phyloP scores from a whole-genome alignment of 2,329 filamentous ascomycete genomes.

The Pseudocercospora ulei region DNA sequence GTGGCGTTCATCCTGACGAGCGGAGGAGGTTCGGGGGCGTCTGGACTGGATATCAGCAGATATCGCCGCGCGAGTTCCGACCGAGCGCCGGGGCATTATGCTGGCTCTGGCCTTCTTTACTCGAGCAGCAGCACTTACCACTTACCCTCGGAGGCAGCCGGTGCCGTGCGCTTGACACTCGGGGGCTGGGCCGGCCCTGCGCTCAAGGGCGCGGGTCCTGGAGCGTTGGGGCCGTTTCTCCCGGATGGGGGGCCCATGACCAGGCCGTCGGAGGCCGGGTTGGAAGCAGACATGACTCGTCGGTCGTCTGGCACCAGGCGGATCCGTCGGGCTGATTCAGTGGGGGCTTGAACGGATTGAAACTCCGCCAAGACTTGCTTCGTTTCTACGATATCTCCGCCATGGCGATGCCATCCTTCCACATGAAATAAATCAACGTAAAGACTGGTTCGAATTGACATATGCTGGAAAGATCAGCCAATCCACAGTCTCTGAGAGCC shows the following conservation, averaged over 20 bases:
- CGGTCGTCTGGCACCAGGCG: no score
- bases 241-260: slow-evolving; percentile 14
- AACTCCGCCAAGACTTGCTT: no score
- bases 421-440: no score
- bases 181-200: slow-evolving; percentile 16
- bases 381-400: no score
- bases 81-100: neutral
- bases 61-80: slow-evolving; percentile 2
- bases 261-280: slow-evolving; percentile 33
- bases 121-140: slow-evolving; percentile 6
- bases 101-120: neutral
- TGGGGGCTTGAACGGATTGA: no score
- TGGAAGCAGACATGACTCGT: no score
- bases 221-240: slow-evolving; percentile 10
- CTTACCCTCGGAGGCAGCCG: slow-evolving; percentile 37
- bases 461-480: no score
- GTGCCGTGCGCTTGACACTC: slow-evolving; percentile 33
- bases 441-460: no score
- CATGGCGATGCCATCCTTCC: no score
- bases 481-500: no score
- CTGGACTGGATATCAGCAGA: slow-evolving; percentile 17
- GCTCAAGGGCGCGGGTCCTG: slow-evolving; percentile 17
- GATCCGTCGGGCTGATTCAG: no score
- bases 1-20: slow-evolving; percentile 32
- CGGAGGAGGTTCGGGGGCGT: slow-evolving; percentile 28